Evolutionary conservation across 1,284 basidiomycete species (phyloP).

Genomic region (Ustilago sp.): DNA sequence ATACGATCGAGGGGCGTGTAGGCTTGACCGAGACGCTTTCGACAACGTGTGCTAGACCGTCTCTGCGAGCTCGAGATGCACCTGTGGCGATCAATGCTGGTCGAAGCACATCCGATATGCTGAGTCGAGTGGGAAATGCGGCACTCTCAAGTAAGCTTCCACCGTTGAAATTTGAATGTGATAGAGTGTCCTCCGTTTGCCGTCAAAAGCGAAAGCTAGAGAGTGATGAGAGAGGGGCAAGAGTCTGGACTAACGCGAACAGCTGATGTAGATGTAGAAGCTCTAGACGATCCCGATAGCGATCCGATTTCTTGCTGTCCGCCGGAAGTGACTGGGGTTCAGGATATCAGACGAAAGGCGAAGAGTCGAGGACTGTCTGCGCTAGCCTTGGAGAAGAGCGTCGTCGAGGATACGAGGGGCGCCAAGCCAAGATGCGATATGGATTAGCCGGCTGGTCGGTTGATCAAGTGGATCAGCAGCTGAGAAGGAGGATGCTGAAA

Average conservation of each 20-base stretch:
- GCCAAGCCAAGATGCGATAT: background rate
- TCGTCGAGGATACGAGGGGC: background rate
- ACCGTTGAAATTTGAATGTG: too few relatives aligned
- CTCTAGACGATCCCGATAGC: too few relatives aligned
- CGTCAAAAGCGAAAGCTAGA: too few relatives aligned
- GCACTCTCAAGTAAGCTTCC: too few relatives aligned
- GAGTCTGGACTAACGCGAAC: too few relatives aligned
- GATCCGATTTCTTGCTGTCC: too few relatives aligned
- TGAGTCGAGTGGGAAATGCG: background rate
- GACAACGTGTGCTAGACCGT: background rate
- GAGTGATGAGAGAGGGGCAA: too few relatives aligned
- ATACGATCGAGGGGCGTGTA: background rate
- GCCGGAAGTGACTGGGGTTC: too few relatives aligned
- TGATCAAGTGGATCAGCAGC: background rate
- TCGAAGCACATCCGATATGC: constrained; percentile 10
- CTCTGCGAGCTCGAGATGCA: background rate
- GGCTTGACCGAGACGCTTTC: background rate
- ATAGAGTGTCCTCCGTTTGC: too few relatives aligned
- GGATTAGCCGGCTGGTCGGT: background rate
- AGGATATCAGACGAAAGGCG: too few relatives aligned
- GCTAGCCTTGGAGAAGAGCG: background rate
- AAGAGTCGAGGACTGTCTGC: too few relatives aligned
- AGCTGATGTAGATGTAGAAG: too few relatives aligned
- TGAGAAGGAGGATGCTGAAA: background rate
- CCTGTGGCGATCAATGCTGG: constrained; percentile 5